Conservation (phyloP, 257 asterid genomes). For the Hygrophila difformis region DNA sequence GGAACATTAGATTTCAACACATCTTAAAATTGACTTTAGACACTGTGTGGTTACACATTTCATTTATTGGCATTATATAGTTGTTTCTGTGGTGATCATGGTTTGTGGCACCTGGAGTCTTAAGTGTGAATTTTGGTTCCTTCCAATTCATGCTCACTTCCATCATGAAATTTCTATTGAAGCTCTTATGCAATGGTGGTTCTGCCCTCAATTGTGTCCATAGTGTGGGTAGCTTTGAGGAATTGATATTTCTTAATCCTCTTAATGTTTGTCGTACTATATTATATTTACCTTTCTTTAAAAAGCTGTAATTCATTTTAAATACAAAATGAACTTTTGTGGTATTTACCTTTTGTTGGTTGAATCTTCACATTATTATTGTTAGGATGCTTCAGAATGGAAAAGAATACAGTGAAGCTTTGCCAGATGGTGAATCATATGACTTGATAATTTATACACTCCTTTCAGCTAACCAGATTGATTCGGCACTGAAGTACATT, state of each 20-base stretch:
- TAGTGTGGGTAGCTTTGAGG: background rate
- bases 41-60: background rate
- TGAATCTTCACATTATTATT: constrained; percentile 22
- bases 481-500: constrained; percentile 55
- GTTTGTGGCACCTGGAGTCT: background rate
- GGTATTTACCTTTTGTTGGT: background rate
- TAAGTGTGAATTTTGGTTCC: no score
- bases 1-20: background rate
- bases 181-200: no score
- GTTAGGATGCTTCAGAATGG: constrained; percentile 78
- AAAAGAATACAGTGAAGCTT: constrained; percentile 53
- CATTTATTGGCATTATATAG: background rate
- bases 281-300: no score
- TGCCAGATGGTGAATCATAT: constrained; percentile 76
- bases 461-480: constrained; percentile 42
- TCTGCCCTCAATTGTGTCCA: no score
- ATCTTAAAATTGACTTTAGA: no score
- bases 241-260: no score
- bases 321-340: constrained; percentile 4
- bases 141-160: no score
- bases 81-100: background rate
- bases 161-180: no score
- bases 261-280: no score
- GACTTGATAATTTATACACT: constrained; percentile 65
- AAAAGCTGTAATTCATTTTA: background rate